These are phyloP conservation scores for Ophiocordyceps sinensis DNA, from an alignment of 2,329 filamentous ascomycete species.

Conservation along the genomic window DNA sequence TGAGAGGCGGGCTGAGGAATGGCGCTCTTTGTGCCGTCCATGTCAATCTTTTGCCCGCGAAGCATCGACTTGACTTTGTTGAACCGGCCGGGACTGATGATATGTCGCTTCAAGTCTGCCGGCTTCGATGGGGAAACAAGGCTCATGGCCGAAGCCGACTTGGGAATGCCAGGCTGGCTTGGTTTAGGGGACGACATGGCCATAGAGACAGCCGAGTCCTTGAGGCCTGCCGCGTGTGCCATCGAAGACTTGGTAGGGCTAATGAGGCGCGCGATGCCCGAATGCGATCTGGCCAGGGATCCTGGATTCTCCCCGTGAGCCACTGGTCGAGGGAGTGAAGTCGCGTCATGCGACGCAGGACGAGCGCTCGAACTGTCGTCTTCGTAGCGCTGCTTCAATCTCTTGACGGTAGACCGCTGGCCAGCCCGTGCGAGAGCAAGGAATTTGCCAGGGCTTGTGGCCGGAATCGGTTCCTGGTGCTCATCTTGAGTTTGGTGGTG, in stretches of 20 bases:
- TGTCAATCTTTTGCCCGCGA: constrained; percentile 22
- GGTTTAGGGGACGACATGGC: constrained; percentile 34
- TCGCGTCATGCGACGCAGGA: constrained; percentile 35
- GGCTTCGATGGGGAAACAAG: constrained; percentile 17
- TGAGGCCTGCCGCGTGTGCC: constrained; percentile 28
- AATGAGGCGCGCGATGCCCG: constrained; percentile 43
- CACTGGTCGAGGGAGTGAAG: constrained; percentile 7
- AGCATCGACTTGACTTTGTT: constrained; percentile 46
- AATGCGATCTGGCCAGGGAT: constrained; percentile 26
- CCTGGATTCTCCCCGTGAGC: constrained; percentile 27
- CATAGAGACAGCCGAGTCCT: constrained; percentile 15
- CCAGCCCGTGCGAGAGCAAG: constrained; percentile 2
- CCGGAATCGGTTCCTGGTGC: not conserved
- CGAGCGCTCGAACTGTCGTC: constrained; percentile 58
- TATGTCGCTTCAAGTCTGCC: constrained; percentile 19
- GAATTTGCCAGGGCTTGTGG: constrained; percentile 5
- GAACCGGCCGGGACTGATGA: constrained; percentile 35
- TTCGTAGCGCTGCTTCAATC: constrained; percentile 48
- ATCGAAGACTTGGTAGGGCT: constrained; percentile 70
- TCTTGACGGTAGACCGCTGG: constrained; percentile 41
- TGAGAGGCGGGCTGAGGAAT: constrained; percentile 28
- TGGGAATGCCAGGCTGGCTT: constrained; percentile 25
- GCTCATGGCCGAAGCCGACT: constrained; percentile 23
- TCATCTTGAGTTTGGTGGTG: constrained; percentile 7
- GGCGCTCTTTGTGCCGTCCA: constrained; percentile 27